Base-by-base conservation (phyloP, 2,329 filamentous ascomycete genomes). In the Fusarium sp. region DNA sequence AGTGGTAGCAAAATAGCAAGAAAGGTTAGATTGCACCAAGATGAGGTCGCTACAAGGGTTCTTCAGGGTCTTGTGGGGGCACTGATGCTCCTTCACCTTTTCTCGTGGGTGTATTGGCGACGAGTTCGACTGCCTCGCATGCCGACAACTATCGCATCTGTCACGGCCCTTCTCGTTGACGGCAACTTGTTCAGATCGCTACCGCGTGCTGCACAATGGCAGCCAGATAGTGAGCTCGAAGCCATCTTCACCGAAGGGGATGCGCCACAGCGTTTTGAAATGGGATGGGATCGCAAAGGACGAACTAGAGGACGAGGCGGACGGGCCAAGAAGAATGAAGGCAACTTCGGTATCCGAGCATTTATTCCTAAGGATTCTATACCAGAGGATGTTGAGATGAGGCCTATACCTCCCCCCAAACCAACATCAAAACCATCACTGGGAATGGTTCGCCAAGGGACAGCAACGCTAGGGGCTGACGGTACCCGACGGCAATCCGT, bases 131-230 rank as follows among this genome's bases (percentile, higher is more conserved):
- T 80, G 14, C 79, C 80, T 18, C 72, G 76, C 2, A 68, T 73
- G 10, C 76, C 75, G 11, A 77, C 76, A 4, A 79, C 74, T 27
- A 79, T 82, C 51, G 80, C 80, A n/a, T 78, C 77, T n/a, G 61
- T 78, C 21, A 78, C 78, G 0, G 78, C 78, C 2, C 70, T 81
- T 25, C 72, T 82, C 4, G 79, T 75, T 2, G 80, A 81, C 27
- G 80, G 80, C 2, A 81, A 82, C 60, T 59, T 81, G 5, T 71
- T 80, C 37, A 67, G 45, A 34, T 58, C 69, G n/a, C 27, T 75
- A 7, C 74, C 74, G 1, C 71, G 67, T 8, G 72, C 59, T 4
- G 74, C 72, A 11, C 74, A 75, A 56, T 75, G 74, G 74, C 72
- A 75, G 25, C 62, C 69, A 21, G 54, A 58, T 13, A 49, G 50